phyloP scores from a whole-genome alignment of 176 grass and related monocot genomes.

The Secale cereale region DNA sequence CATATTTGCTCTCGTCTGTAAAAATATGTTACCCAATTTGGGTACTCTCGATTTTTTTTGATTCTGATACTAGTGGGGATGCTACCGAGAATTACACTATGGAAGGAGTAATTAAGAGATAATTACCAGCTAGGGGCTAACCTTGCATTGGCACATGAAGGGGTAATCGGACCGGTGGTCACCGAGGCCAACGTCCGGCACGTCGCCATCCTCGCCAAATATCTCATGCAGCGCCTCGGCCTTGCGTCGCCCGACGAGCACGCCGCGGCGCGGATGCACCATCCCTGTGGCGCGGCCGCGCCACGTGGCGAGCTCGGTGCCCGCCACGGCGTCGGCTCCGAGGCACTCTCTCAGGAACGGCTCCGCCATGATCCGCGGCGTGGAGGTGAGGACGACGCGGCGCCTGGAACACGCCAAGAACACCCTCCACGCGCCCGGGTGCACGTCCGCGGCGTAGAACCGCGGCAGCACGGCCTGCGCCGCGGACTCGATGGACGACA shows the following conservation, averaged over 20 bases:
- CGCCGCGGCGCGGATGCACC: constrained; percentile 9
- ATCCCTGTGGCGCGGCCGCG: constrained; percentile 33
- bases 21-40: too few relatives aligned
- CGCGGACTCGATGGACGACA: constrained; percentile 47
- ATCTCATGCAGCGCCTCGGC: constrained; percentile 40
- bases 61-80: background rate
- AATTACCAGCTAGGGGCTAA: background rate
- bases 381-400: constrained; percentile 30
- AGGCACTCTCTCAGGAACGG: constrained; percentile 66
- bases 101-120: background rate
- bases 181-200: constrained; percentile 60
- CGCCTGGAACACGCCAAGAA: constrained; percentile 35
- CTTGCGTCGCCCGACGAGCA: constrained; percentile 25
- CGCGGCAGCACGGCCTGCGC: constrained; percentile 58
- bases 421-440: constrained; percentile 32
- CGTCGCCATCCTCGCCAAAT: constrained; percentile 8
- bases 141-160: constrained; percentile 68
- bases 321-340: constrained; percentile 48
- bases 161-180: constrained; percentile 44
- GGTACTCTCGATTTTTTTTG: too few relatives aligned
- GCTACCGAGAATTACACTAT: background rate
- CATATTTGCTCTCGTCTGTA: too few relatives aligned
- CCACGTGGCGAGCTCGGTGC: constrained; percentile 60
- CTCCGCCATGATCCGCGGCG: constrained; percentile 67
- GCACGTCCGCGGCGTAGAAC: constrained; percentile 66